Conservation (phyloP, 768 basidiomycete species). For the Artomyces pyxidatus region DNA sequence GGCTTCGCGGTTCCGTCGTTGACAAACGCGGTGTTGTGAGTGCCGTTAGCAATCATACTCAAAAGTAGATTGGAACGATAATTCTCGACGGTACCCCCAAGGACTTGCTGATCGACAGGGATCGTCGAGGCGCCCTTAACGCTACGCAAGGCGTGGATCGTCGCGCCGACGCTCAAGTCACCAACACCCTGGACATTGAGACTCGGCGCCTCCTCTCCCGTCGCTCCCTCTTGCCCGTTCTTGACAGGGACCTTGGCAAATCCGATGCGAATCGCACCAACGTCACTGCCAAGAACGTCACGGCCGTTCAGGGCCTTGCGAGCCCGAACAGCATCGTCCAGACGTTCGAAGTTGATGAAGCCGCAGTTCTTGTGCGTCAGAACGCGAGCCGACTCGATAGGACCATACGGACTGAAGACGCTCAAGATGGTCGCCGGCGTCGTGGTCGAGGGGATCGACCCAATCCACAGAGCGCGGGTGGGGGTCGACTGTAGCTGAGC, state of each 20-base stretch:
- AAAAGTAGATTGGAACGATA: constrained; percentile 87
- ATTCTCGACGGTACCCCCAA: constrained; percentile 88
- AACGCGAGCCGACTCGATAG: constrained; percentile 94
- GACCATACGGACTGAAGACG: constrained; percentile 95
- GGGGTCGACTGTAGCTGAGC: constrained; percentile 86
- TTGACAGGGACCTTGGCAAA: constrained; percentile 96
- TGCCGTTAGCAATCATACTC: constrained; percentile 78
- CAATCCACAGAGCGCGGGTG: constrained; percentile 95
- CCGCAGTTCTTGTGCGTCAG: constrained; percentile 97
- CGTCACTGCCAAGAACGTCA: constrained; percentile 92
- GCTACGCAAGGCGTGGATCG: constrained; percentile 78
- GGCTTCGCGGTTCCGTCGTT: constrained; percentile 53
- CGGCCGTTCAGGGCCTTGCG: constrained; percentile 93
- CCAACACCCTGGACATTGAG: constrained; percentile 75
- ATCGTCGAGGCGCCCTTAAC: constrained; percentile 91
- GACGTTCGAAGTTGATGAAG: constrained; percentile 94
- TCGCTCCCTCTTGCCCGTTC: constrained; percentile 59
- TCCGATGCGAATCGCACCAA: constrained; percentile 94
- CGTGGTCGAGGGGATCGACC: constrained; percentile 91
- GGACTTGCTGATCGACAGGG: constrained; percentile 88
- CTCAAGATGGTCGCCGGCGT: constrained; percentile 92
- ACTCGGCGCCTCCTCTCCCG: constrained; percentile 53
- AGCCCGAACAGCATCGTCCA: constrained; percentile 94
- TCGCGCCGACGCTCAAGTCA: constrained; percentile 78
- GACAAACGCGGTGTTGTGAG: constrained; percentile 48